Percentiles rank a stretch among this genome's conserved stretches.
Evolutionary conservation across 2,329 filamentous ascomycete species (phyloP).

Genomic region (Allantophomopsis lycopodina): DNA sequence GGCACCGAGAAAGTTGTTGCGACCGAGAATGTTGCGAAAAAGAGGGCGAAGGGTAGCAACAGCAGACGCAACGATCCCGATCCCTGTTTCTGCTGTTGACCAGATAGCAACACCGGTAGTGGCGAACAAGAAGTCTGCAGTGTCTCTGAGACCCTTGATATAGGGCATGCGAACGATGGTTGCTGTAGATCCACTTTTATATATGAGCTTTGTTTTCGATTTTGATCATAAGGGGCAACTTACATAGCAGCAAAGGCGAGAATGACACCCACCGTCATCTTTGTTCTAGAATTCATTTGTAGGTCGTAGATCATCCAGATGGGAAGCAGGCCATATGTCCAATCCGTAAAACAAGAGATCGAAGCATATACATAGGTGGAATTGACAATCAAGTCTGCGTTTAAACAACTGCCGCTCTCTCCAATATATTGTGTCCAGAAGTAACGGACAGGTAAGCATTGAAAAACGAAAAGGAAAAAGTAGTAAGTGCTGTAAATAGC

Average conservation of each 20-base stretch:
- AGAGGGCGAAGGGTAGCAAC: slow-evolving; percentile 14
- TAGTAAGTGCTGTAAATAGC: slow-evolving; percentile 22
- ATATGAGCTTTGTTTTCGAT: not conserved
- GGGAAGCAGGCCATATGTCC: slow-evolving; percentile 33
- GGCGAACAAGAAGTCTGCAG: slow-evolving; percentile 12
- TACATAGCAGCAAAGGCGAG: slow-evolving; percentile 36
- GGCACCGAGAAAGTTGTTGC: not conserved
- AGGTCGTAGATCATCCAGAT: slow-evolving; percentile 35
- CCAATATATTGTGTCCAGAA: slow-evolving; percentile 31
- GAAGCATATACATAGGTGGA: slow-evolving; percentile 31
- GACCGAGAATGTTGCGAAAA: slow-evolving; percentile 8
- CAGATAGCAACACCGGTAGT: slow-evolving; percentile 12
- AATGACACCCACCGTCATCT: slow-evolving; percentile 29
- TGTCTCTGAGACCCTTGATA: slow-evolving; percentile 7
- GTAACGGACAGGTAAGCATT: slow-evolving; percentile 31
- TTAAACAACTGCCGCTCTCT: slow-evolving; percentile 24
- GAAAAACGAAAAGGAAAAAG: slow-evolving; percentile 32
- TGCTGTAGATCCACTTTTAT: slow-evolving; percentile 10
- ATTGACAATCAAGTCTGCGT: slow-evolving; percentile 23
- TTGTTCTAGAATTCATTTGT: slow-evolving; percentile 31
- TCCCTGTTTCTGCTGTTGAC: slow-evolving; percentile 11
- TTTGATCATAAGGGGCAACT: slow-evolving; percentile 8
- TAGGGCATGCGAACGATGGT: slow-evolving; percentile 16
- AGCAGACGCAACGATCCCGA: slow-evolving; percentile 10
- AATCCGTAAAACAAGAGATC: slow-evolving; percentile 30